Percentiles rank a stretch among this genome's conserved stretches.
Conservation (phyloP, 768 basidiomycete genomes). For the Asterophora lycoperdoides region DNA sequence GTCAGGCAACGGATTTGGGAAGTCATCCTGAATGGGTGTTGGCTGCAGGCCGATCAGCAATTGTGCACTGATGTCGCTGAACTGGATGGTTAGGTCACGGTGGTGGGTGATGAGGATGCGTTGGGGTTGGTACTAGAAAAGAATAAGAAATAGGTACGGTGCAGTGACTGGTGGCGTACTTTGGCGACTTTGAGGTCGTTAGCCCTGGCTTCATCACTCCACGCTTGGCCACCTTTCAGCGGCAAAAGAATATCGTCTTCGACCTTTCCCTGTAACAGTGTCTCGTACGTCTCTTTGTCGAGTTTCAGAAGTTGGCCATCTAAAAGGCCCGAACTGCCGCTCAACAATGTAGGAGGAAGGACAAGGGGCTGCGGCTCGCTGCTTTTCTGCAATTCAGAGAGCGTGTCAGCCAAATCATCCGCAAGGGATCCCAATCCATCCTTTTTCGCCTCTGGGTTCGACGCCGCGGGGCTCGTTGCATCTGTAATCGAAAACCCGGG, state of each 20-base stretch:
- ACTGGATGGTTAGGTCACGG: constrained; percentile 58
- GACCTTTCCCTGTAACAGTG: constrained; percentile 26
- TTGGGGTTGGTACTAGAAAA: constrained; percentile 52
- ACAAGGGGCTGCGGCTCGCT: constrained; percentile 33
- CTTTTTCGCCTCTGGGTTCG: constrained; percentile 5
- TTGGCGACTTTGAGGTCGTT: constrained; percentile 54
- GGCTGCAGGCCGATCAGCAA: constrained; percentile 46
- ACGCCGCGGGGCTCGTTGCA: neutral
- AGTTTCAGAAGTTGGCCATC: constrained; percentile 44
- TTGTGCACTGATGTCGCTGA: constrained; percentile 73
- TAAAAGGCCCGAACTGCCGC: constrained; percentile 34
- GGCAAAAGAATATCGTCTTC: constrained; percentile 26
- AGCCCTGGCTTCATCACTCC: constrained; percentile 45
- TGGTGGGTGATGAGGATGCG: constrained; percentile 64
- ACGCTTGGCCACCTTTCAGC: constrained; percentile 53
- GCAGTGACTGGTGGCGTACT: constrained; percentile 29
- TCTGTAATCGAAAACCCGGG: constrained; percentile 29
- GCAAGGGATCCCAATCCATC: constrained; percentile 23
- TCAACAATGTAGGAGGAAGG: constrained; percentile 35
- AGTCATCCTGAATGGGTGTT: constrained; percentile 53
- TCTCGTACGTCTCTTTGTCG: constrained; percentile 43
- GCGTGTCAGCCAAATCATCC: constrained; percentile 38
- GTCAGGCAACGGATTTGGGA: constrained; percentile 58
- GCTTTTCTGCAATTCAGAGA: constrained; percentile 33
- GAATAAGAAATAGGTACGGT: neutral